These are phyloP conservation scores for Aspergillus sp. DNA, from an alignment of 2,329 filamentous ascomycete species.

Conservation along the genomic window DNA sequence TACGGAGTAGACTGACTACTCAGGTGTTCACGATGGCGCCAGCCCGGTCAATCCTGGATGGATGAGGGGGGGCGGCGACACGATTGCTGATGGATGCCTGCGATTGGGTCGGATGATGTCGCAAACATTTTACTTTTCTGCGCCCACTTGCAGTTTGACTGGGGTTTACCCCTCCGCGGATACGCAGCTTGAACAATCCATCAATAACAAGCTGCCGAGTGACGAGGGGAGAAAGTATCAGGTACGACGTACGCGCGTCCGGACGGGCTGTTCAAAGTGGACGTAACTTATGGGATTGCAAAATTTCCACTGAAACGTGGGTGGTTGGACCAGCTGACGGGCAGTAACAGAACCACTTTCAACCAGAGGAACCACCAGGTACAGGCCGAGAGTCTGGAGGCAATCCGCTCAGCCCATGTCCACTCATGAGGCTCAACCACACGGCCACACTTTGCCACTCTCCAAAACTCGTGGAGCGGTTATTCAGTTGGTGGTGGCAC, in stretches of 20 bases:
- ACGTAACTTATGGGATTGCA: background rate
- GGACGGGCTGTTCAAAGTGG: background rate
- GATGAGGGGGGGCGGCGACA: background rate
- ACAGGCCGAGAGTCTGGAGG: slow-evolving; percentile 1
- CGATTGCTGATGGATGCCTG: background rate
- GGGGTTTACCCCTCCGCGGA: background rate
- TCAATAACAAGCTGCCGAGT: slow-evolving; percentile 2
- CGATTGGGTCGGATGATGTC: background rate
- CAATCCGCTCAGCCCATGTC: slow-evolving; percentile 6
- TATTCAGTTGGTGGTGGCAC: background rate
- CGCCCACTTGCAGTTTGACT: background rate
- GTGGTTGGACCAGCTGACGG: slow-evolving; percentile 5
- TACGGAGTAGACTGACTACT: background rate
- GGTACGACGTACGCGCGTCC: slow-evolving; percentile 6
- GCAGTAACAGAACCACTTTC: background rate
- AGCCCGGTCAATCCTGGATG: background rate
- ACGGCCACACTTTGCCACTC: slow-evolving; percentile 4
- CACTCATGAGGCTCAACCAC: slow-evolving; percentile 4
- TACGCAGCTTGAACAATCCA: slow-evolving; percentile 3
- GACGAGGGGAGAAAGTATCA: background rate
- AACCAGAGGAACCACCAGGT: slow-evolving; percentile 4
- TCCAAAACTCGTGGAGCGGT: background rate
- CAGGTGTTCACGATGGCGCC: background rate
- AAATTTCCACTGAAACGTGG: background rate
- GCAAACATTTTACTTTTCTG: background rate